These are phyloP conservation scores for Globisporangium perplexum DNA, from an alignment of 352 stramenopile species.

Conservation along the genomic window DNA sequence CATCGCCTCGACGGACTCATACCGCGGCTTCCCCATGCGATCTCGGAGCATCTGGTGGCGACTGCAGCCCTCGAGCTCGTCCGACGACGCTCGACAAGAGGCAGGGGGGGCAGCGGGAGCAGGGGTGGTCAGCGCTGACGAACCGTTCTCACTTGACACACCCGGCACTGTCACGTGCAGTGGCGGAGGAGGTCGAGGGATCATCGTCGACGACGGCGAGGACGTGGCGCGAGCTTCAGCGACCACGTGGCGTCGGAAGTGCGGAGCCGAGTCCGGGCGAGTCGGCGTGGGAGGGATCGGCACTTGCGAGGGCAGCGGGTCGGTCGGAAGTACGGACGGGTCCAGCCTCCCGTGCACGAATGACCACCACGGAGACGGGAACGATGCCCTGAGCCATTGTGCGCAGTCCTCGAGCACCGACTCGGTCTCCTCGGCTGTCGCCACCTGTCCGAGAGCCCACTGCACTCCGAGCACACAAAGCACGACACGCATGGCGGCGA, in stretches of 20 bases:
- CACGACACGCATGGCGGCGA: neutral
- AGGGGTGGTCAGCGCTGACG: neutral
- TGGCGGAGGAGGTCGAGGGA: constrained; percentile 5
- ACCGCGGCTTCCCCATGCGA: constrained; percentile 32
- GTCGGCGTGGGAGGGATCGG: neutral
- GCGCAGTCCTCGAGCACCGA: constrained; percentile 24
- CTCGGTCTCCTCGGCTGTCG: constrained; percentile 23
- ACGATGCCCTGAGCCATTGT: constrained; percentile 35
- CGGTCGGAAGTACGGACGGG: neutral
- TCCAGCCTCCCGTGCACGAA: constrained; percentile 20
- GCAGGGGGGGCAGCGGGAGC: neutral
- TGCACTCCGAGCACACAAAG: constrained; percentile 4
- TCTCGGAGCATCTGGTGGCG: constrained; percentile 53
- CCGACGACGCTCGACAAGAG: constrained; percentile 3
- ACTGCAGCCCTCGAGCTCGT: constrained; percentile 18
- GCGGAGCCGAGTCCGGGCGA: constrained; percentile 8
- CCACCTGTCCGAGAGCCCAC: constrained; percentile 48
- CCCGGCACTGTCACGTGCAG: constrained; percentile 3
- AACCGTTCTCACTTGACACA: neutral
- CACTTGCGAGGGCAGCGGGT: neutral
- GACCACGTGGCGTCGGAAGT: constrained; percentile 1
- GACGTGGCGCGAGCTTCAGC: neutral
- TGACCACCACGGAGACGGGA: constrained; percentile 51
- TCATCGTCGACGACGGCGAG: constrained; percentile 1
- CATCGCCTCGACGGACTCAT: constrained; percentile 30